Base-by-base conservation (phyloP, 345 rosid genomes). In the Adansonia digitata region DNA sequence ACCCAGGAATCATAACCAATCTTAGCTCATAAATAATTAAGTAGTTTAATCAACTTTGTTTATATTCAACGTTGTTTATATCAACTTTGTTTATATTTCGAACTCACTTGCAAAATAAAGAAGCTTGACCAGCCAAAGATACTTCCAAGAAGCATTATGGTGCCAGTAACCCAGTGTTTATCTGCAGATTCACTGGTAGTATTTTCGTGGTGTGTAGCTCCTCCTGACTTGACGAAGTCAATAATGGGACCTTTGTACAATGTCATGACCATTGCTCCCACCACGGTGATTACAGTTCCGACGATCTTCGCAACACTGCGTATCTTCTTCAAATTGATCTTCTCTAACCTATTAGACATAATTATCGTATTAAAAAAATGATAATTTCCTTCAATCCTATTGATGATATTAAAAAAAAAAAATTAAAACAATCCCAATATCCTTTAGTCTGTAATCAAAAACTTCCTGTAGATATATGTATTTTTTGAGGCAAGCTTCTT, bases 251-350 rank as follows among this genome's bases (percentile, higher is more conserved):
- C 98, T 74, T 88, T 92, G 89, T 88, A 88, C 49, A 94, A 74
- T 2, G 98, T 94, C 98, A 94, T 94, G 22, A 90, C 92, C 98
- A 91, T 90, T 0, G 97, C 97, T 77, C 98, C 98, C 6, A 76
- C 68, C 4, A 92, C 87, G 0, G 97, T 92, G 53, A 94, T 81
- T 2, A 60, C 81, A 6, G 98, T 94, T 67, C 98, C 98, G 3
- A 89, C 6, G 5, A 91, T 86, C 77, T 92, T 94, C 8, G 97
- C 97, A 34, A 88, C 40, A 83, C 97, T 89, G 9, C 77, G 91
- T 48, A 83, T n/a, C 81, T 84, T 91, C 85, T 79, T 91, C 64
- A 86, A 35, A 56, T 91, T 82, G 39, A 94, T 85, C 6, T 51
- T 88, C 82, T 94, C 98, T 72, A 94, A 59, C 87, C 98, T 94